phyloP scores from a whole-genome alignment of 139 green algal genomes.

The Volvox africanus region DNA sequence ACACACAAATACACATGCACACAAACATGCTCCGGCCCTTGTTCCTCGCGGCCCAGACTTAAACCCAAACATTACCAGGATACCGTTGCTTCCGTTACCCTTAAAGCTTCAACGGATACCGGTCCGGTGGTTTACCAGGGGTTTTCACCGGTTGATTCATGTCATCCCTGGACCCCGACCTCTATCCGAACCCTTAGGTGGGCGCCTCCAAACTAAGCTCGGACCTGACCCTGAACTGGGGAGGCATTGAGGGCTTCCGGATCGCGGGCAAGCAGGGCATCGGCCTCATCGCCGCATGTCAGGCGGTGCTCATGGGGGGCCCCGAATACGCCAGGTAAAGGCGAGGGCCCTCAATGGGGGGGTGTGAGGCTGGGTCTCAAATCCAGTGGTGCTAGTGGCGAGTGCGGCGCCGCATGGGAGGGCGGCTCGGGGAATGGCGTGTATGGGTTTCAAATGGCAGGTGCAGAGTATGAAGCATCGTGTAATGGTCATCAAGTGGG shows the following conservation, averaged over 20 bases:
- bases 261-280: conserved; percentile 81
- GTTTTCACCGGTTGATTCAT: too few species aligned
- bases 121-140: too few species aligned
- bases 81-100: too few species aligned
- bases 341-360: neutral
- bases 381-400: neutral
- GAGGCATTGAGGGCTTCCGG: conserved; percentile 73
- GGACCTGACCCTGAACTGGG: conserved; percentile 73
- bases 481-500: too few species aligned
- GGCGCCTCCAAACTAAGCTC: conserved; percentile 69
- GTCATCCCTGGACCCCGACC: too few species aligned
- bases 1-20: too few species aligned
- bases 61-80: too few species aligned
- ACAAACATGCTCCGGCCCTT: too few species aligned
- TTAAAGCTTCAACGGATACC: too few species aligned
- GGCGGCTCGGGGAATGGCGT: neutral
- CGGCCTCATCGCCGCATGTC: conserved; percentile 74
- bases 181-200: conserved; percentile 38
- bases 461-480: neutral
- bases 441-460: neutral
- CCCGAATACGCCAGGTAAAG: conserved; percentile 66
- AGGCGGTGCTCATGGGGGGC: conserved; percentile 76
- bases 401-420: neutral
- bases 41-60: too few species aligned
- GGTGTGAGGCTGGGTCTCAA: neutral